Evolutionary conservation across 495 filamentous ascomycete genomes (phyloP).

Genomic region (Aspergillus wentii): DNA sequence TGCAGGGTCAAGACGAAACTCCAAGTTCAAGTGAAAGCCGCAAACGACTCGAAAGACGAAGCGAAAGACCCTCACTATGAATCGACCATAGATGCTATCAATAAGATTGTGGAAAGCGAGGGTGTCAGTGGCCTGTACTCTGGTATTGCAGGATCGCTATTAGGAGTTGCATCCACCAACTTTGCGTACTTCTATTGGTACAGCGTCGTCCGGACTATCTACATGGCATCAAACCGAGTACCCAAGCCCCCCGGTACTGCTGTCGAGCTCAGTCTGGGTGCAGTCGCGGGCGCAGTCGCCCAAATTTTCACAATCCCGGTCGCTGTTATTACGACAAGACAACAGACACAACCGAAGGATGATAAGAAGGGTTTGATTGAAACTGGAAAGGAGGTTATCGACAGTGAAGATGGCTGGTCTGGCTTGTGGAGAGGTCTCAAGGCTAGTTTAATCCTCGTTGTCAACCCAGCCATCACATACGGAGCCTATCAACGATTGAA

Average conservation of each 20-base stretch:
- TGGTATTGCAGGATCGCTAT: slow-evolving; percentile 77
- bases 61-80: slow-evolving; percentile 64
- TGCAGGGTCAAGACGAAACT: slow-evolving; percentile 90
- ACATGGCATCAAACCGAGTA: slow-evolving; percentile 62
- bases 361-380: slow-evolving; percentile 85
- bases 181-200: slow-evolving; percentile 99
- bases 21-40: slow-evolving; percentile 85
- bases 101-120: slow-evolving; percentile 78
- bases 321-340: slow-evolving; percentile 88
- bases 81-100: slow-evolving; percentile 81
- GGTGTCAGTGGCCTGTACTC: slow-evolving; percentile 81
- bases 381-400: slow-evolving; percentile 82
- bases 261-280: slow-evolving; percentile 81
- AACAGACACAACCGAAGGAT: slow-evolving; percentile 83
- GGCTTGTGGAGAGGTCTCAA: slow-evolving; percentile 95
- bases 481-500: slow-evolving; percentile 92
- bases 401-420: slow-evolving; percentile 82
- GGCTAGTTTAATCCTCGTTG: slow-evolving; percentile 91
- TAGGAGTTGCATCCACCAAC: slow-evolving; percentile 95
- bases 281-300: slow-evolving; percentile 82
- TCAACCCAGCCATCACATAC: slow-evolving; percentile 98
- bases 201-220: slow-evolving; percentile 77
- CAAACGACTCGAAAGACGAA: slow-evolving; percentile 20
- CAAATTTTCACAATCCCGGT: slow-evolving; percentile 97
- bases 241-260: slow-evolving; percentile 70